Percentiles rank a stretch among this genome's conserved stretches.
Evolutionary conservation across 176 grass and related monocot genomes (phyloP).

Genomic region (Dendrocalamus sinicus): DNA sequence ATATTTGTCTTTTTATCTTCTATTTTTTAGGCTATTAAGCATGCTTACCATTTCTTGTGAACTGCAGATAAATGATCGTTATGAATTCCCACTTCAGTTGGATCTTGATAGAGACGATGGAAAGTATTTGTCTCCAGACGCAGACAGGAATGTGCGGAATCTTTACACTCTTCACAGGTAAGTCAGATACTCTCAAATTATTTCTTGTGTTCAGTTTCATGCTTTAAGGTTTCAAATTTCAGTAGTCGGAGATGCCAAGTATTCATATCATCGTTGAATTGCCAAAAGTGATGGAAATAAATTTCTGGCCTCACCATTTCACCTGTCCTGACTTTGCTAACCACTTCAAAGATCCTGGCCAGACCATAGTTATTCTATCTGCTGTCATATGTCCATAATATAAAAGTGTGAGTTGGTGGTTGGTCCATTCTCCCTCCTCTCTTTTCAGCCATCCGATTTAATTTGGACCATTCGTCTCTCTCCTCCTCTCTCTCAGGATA

Average conservation of each 20-base stretch:
- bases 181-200: background rate
- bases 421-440: too few species aligned
- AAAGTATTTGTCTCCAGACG: constrained; percentile 94
- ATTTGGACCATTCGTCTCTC: too few species aligned
- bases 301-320: constrained; percentile 13
- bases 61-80: constrained; percentile 97
- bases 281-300: constrained; percentile 12
- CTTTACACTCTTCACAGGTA: constrained; percentile 99
- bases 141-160: constrained; percentile 90
- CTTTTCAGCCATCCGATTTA: too few species aligned
- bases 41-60: constrained; percentile 44
- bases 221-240: constrained; percentile 20
- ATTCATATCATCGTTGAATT: constrained; percentile 20
- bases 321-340: constrained; percentile 4
- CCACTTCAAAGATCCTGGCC: constrained; percentile 7
- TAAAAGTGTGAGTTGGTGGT: too few species aligned
- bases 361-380: constrained; percentile 1
- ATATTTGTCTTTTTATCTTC: background rate
- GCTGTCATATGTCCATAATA: background rate
- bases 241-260: constrained; percentile 1
- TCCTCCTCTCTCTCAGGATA: too few species aligned
- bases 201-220: constrained; percentile 29
- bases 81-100: constrained; percentile 97
- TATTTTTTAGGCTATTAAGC: constrained; percentile 17
- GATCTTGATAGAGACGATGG: constrained; percentile 95